Conservation (phyloP, 805 yeast species). For the Pichia phayaonensis region DNA sequence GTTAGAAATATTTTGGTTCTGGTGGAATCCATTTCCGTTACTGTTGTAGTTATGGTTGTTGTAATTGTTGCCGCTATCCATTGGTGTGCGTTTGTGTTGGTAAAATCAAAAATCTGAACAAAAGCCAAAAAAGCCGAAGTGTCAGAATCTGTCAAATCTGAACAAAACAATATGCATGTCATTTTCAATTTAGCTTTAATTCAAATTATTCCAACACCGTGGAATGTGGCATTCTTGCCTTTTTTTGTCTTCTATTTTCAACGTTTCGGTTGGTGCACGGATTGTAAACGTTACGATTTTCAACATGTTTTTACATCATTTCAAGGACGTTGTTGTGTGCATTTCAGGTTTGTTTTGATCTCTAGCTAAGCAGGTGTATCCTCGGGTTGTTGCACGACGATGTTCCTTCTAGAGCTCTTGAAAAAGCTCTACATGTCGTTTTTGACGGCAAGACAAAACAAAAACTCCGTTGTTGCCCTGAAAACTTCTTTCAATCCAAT, state of each 20-base stretch:
- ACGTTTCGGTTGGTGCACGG: not conserved
- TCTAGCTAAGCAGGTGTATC: not conserved
- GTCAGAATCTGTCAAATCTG: not conserved
- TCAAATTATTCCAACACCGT: too few species aligned
- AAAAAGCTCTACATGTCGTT: not conserved
- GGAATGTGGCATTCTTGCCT: too few species aligned
- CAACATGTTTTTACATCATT: not conserved
- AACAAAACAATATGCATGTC: too few species aligned
- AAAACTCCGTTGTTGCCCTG: not conserved
- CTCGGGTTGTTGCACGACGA: not conserved
- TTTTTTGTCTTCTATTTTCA: too few species aligned
- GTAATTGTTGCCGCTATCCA: not conserved
- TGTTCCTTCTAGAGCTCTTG: not conserved
- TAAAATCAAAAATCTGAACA: not conserved
- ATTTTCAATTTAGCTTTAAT: too few species aligned
- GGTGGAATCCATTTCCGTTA: not conserved
- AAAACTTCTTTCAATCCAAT: slow-evolving; percentile 7
- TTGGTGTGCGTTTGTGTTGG: not conserved
- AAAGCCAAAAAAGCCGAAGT: too few species aligned
- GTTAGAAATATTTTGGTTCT: slow-evolving; percentile 29
- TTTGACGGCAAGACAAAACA: not conserved
- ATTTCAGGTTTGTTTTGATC: not conserved
- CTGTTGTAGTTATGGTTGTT: not conserved
- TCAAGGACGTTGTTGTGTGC: not conserved
- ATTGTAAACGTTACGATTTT: not conserved